Conservation (phyloP, 169 alveolate species). For the Plasmodium fragile region DNA sequence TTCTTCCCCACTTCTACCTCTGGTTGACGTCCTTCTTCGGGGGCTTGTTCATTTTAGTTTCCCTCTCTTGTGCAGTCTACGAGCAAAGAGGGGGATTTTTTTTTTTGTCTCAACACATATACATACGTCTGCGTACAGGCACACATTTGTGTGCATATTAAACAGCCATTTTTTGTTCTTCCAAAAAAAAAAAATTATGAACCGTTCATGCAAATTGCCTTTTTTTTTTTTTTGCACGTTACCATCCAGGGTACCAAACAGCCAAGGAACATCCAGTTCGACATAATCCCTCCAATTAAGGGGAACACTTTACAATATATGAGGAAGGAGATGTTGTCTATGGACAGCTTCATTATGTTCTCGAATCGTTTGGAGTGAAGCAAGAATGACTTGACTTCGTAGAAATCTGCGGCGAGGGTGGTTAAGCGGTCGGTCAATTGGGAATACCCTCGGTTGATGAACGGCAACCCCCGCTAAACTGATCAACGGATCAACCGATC, state of each 20-base stretch:
- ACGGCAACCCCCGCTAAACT: too few relatives aligned
- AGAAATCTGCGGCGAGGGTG: constrained; percentile 78
- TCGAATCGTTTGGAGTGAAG: constrained; percentile 83
- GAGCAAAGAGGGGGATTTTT: background rate
- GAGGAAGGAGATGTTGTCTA: constrained; percentile 83
- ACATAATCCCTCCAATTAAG: constrained; percentile 83
- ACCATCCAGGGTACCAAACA: constrained; percentile 79
- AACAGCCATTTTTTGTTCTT: constrained; percentile 10
- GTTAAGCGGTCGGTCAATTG: background rate
- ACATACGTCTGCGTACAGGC: background rate
- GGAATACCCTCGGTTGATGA: background rate
- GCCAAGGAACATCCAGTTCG: constrained; percentile 85
- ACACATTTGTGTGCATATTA: background rate
- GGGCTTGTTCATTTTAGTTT: constrained; percentile 46
- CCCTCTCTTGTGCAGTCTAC: constrained; percentile 74
- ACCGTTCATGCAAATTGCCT: background rate
- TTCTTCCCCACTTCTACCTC: constrained; percentile 7
- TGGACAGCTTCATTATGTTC: constrained; percentile 84
- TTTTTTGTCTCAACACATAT: background rate
- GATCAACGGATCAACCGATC: background rate
- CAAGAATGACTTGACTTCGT: constrained; percentile 85
- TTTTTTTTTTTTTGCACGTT: background rate
- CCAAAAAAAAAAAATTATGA: background rate
- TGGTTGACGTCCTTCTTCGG: constrained; percentile 25
- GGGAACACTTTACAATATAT: constrained; percentile 84